Base-by-base conservation (phyloP, 78 protist species). In the Andalucia godoyi region DNA sequence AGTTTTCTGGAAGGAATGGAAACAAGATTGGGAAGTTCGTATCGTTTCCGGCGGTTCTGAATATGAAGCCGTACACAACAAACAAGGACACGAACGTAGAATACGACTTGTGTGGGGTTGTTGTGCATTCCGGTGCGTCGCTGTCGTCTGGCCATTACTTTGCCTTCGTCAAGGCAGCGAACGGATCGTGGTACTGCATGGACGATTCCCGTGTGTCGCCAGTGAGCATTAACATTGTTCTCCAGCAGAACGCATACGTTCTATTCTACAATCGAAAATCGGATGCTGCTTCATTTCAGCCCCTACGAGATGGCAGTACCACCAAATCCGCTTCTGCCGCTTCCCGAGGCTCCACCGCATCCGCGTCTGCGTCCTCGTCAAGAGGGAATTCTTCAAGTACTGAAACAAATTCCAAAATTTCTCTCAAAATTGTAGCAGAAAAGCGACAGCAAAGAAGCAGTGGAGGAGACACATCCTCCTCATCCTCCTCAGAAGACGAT, bases 121-220 rank as follows among this genome's bases (percentile, higher is more conserved):
- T 90, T 32, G 92, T 88, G 23, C 97, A 92, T 60, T 13, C 30
- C 6, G 97, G 97, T 21, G 32, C 29, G 29, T 37, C 79, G 18
- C 13, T 72, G 0, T 57, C 52, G 41, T 65, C 77, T 4, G 97
- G 97, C 39, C 97, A 92, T 61, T 92, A 92, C 72, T 82, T 63
- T 68, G 45, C 85, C 40, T 81, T 12, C 42, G 84, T 85, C 13
- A 36, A 23, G 17, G 29, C 50, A 30, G 15, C 66, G 18, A 13
- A 12, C 43, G 79, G 68, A 29, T 13, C 33, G 4, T 83, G 89
- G 89, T 51, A 80, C 54, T 1, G 29, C 29, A 36, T 57, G 68
- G 71, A 83, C 53, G 89, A 83, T 60, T 57, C 15, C 12, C 38
- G 42, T 10, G 75, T 76, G 2, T 0, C 27, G 18, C 21, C 1